A percentile compares a stretch with the other conserved stretches of the same genome.
phyloP scores from a whole-genome alignment of 2,329 filamentous ascomycete species.

The Trichoderma polysporum region DNA sequence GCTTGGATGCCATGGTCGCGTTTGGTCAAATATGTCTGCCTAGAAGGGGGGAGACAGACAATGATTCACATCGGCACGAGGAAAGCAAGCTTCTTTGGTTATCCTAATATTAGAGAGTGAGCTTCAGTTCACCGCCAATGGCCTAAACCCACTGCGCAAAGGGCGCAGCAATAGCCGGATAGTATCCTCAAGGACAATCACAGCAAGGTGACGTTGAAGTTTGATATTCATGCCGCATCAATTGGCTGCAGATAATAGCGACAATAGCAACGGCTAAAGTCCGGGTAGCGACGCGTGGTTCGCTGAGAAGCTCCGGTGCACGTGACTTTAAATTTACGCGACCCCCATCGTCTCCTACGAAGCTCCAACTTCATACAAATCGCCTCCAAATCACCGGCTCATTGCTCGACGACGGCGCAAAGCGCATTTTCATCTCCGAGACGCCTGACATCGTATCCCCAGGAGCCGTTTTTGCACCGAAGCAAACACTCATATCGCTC shows the following conservation, averaged over 20 bases:
- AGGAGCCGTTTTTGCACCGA: background rate
- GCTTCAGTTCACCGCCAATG: background rate
- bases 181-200: background rate
- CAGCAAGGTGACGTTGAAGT: background rate
- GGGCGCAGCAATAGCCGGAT: background rate
- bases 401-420: conserved; percentile 27
- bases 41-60: background rate
- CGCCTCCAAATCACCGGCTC: conserved; percentile 19
- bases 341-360: conserved; percentile 31
- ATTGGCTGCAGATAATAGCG: background rate
- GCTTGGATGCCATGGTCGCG: conserved; percentile 80
- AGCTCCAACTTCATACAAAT: conserved; percentile 35
- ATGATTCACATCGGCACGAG: conserved; percentile 11
- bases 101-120: background rate
- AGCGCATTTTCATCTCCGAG: conserved; percentile 18
- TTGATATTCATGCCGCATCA: conserved; percentile 1
- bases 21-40: conserved; percentile 7
- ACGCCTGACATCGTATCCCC: background rate
- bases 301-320: conserved; percentile 28
- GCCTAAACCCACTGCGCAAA: background rate
- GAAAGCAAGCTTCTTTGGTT: background rate
- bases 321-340: conserved; percentile 47
- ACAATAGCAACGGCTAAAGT: conserved; percentile 18
- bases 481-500: background rate
- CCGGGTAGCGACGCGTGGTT: conserved; percentile 19